Evolutionary conservation across 345 rosid species (phyloP).

Genomic region (Aquilaria yunnanensis): DNA sequence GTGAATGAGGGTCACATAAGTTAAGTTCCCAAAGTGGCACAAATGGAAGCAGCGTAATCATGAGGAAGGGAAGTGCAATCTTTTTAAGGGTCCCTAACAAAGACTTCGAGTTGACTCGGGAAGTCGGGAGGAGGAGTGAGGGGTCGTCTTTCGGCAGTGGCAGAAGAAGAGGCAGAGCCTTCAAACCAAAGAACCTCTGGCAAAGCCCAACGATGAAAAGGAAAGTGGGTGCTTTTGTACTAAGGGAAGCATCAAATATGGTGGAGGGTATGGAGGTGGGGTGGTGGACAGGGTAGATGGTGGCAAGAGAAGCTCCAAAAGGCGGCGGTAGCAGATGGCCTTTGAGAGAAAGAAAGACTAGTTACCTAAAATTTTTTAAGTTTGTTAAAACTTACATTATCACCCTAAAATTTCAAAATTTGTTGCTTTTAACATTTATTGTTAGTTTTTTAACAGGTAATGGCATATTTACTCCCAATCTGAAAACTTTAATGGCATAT

Average conservation of each 20-base stretch:
- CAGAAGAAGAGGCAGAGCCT: background rate
- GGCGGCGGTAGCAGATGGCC: too few relatives aligned
- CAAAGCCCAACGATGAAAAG: constrained; percentile 5
- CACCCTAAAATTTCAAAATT: too few relatives aligned
- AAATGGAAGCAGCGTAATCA: constrained; percentile 56
- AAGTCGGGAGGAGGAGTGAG: constrained; percentile 35
- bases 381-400: too few relatives aligned
- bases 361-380: too few relatives aligned
- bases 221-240: constrained; percentile 8
- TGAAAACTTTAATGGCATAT: too few relatives aligned
- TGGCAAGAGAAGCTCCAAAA: too few relatives aligned
- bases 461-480: too few relatives aligned
- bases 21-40: constrained; percentile 62
- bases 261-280: constrained; percentile 7
- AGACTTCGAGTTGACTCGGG: constrained; percentile 33
- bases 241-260: background rate
- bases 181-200: background rate
- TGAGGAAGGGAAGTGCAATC: constrained; percentile 67
- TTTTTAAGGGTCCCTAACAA: constrained; percentile 35
- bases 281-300: constrained; percentile 36
- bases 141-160: constrained; percentile 36
- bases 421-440: too few relatives aligned
- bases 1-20: constrained; percentile 36
- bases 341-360: too few relatives aligned
- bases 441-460: too few relatives aligned